Percentiles rank a stretch among this genome's conserved stretches.
Conservation (phyloP, 179 eudicot species). For the Silene noctiflora region DNA sequence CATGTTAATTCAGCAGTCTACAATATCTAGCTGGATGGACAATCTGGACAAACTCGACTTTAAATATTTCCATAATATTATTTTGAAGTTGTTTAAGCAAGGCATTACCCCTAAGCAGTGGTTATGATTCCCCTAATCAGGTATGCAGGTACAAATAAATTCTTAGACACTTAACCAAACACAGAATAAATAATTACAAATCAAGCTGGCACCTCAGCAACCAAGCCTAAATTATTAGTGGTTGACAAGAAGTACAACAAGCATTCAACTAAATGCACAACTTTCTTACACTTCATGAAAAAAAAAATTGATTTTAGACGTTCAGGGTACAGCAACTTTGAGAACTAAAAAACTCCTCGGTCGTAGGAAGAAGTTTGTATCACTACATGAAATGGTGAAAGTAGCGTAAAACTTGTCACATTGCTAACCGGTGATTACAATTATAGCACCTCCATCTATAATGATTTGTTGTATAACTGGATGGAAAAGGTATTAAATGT, state of each 20-base stretch:
- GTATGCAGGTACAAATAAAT: slow-evolving; percentile 1
- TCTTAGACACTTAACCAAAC: background rate
- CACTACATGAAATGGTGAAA: background rate
- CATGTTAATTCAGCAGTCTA: background rate
- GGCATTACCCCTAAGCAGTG: background rate
- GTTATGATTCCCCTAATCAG: background rate
- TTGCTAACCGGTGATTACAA: background rate
- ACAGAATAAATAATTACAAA: background rate
- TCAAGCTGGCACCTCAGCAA: slow-evolving; percentile 10
- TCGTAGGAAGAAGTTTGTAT: background rate
- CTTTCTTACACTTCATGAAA: background rate
- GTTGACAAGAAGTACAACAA: slow-evolving; percentile 6
- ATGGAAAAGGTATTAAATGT: background rate
- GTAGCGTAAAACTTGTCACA: background rate
- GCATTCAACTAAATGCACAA: background rate
- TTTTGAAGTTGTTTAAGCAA: background rate
- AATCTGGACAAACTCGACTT: background rate
- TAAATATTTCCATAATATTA: background rate
- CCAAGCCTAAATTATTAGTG: slow-evolving; percentile 14
- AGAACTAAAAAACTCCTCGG: background rate
- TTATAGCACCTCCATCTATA: background rate
- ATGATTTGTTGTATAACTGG: background rate
- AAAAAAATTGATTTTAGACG: background rate
- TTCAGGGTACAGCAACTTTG: background rate
- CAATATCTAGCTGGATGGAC: background rate